Percentiles rank a stretch among this genome's conserved stretches.
phyloP scores from a whole-genome alignment of 78 protist species.

The Dictyostelium intermedium region DNA sequence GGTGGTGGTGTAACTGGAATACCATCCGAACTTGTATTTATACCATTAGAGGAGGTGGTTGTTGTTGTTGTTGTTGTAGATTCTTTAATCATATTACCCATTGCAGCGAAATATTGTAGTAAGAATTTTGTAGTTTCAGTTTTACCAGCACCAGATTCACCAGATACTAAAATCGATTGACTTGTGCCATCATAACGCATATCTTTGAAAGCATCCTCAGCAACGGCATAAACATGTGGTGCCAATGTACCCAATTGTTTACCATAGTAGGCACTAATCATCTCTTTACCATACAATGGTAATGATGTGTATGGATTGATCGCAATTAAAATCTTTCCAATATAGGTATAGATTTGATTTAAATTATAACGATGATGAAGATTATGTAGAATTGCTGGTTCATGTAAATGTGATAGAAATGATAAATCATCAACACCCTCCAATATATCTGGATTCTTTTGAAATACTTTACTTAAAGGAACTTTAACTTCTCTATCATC shows the following conservation, averaged over 20 bases:
- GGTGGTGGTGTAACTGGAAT: background rate
- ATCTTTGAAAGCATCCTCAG: slow-evolving; percentile 78
- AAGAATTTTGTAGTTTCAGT: slow-evolving; percentile 74
- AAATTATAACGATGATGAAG: slow-evolving; percentile 81
- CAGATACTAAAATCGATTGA: slow-evolving; percentile 75
- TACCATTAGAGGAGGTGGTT: background rate
- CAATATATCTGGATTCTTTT: slow-evolving; percentile 79
- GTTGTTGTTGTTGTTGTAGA: background rate
- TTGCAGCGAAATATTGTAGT: slow-evolving; percentile 84
- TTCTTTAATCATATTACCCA: slow-evolving; percentile 78
- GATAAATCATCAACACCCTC: slow-evolving; percentile 90
- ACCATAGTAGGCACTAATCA: slow-evolving; percentile 78
- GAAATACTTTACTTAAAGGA: slow-evolving; percentile 5
- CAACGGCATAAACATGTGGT: slow-evolving; percentile 88
- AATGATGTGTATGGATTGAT: slow-evolving; percentile 55
- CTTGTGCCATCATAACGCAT: slow-evolving; percentile 74
- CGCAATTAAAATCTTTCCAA: slow-evolving; percentile 78
- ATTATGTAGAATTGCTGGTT: slow-evolving; percentile 86
- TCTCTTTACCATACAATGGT: slow-evolving; percentile 68
- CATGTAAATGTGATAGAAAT: slow-evolving; percentile 73
- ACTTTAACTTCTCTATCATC: slow-evolving; percentile 36
- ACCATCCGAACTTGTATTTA: background rate
- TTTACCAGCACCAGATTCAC: slow-evolving; percentile 92
- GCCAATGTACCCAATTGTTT: slow-evolving; percentile 51
- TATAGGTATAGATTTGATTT: slow-evolving; percentile 83